A percentile compares a stretch with the other conserved stretches of the same genome.
phyloP scores from a whole-genome alignment of 2,329 filamentous ascomycete species.

The Verticillium nonalfalfae region DNA sequence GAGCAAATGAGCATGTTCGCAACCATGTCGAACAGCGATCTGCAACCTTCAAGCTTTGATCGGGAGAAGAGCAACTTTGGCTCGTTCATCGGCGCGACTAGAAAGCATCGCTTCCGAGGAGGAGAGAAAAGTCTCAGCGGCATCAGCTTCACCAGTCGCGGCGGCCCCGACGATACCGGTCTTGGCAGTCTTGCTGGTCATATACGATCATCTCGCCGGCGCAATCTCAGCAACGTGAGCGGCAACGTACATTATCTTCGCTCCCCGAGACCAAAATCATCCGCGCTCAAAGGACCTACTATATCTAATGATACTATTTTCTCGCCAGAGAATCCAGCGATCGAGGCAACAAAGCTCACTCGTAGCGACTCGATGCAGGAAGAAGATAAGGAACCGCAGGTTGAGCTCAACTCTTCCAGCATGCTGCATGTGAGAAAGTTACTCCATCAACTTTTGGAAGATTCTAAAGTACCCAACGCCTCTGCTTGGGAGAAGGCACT shows the following conservation, averaged over 20 bases:
- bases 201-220: slow-evolving; percentile 58
- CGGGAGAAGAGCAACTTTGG: slow-evolving; percentile 69
- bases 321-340: slow-evolving; percentile 36
- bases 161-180: slow-evolving; percentile 58
- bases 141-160: slow-evolving; percentile 60
- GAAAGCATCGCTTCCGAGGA: slow-evolving; percentile 66
- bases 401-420: slow-evolving; percentile 83
- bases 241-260: slow-evolving; percentile 58
- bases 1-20: slow-evolving; percentile 86
- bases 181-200: slow-evolving; percentile 52
- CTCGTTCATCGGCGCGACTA: slow-evolving; percentile 64
- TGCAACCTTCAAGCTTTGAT: slow-evolving; percentile 61
- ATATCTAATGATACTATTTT: slow-evolving; percentile 45
- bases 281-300: slow-evolving; percentile 49
- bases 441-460: slow-evolving; percentile 74
- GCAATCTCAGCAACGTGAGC: slow-evolving; percentile 81
- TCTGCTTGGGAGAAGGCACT: slow-evolving; percentile 84
- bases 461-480: slow-evolving; percentile 65
- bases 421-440: slow-evolving; percentile 82
- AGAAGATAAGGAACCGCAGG: slow-evolving; percentile 58
- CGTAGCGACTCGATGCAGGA: slow-evolving; percentile 80
- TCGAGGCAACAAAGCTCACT: slow-evolving; percentile 47
- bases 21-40: slow-evolving; percentile 60
- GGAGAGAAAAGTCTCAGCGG: slow-evolving; percentile 72
- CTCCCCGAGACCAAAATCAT: slow-evolving; percentile 62